A percentile compares a stretch with the other conserved stretches of the same genome.
Evolutionary conservation across 805 yeast species (phyloP).

Genomic region (Starmerella apicola): DNA sequence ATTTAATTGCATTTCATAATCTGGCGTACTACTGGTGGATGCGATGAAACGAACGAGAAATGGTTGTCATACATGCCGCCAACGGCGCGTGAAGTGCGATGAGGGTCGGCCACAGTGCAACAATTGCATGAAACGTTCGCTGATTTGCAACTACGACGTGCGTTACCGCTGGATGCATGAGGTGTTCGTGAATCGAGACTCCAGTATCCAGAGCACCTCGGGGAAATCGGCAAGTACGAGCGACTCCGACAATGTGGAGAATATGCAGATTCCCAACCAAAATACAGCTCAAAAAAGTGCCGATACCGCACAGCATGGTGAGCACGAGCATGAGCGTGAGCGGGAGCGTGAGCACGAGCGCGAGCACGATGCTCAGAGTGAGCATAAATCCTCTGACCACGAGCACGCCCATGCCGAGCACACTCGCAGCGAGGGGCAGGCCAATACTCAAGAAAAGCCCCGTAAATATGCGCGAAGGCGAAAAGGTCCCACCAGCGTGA

Average conservation of each 20-base stretch:
- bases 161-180: conserved; percentile 16
- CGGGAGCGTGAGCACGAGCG: too few relatives aligned
- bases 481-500: conserved; percentile 10
- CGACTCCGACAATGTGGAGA: not conserved
- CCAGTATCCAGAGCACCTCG: not conserved
- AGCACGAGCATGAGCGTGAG: too few relatives aligned
- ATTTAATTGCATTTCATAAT: too few relatives aligned
- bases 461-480: too few relatives aligned
- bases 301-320: too few relatives aligned
- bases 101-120: conserved; percentile 48
- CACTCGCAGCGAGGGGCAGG: not conserved
- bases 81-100: conserved; percentile 53
- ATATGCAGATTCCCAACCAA: not conserved
- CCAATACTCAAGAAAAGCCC: too few relatives aligned
- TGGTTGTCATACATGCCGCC: conserved; percentile 63
- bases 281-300: not conserved
- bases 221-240: too few relatives aligned
- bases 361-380: too few relatives aligned
- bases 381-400: not conserved
- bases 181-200: not conserved
- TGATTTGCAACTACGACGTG: conserved; percentile 13
- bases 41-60: conserved; percentile 18
- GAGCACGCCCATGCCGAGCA: not conserved
- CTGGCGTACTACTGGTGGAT: too few relatives aligned
- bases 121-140: conserved; percentile 33